Evolutionary conservation across 495 filamentous ascomycete species (phyloP).

Genomic region (Daldinia decipiens): DNA sequence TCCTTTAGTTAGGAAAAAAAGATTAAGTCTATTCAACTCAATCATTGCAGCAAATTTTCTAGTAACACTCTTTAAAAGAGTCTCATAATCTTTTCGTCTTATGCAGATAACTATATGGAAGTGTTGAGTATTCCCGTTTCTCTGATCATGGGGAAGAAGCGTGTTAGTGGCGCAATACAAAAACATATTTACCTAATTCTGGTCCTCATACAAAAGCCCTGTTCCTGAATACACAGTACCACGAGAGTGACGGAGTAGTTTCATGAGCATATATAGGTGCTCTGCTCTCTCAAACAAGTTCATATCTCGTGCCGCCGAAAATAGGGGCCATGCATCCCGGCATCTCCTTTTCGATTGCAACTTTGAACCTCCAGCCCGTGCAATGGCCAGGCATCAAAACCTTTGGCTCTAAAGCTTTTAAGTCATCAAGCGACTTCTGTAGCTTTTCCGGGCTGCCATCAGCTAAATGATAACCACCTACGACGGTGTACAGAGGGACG

Average conservation of each 20-base stretch:
- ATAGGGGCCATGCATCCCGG: slow-evolving; percentile 66
- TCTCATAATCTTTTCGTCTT: no score
- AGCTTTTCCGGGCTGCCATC: slow-evolving; percentile 58
- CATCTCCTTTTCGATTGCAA: slow-evolving; percentile 67
- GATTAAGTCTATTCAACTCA: no score
- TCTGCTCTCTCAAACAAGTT: slow-evolving; percentile 48
- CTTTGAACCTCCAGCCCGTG: slow-evolving; percentile 70
- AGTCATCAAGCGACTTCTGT: slow-evolving; percentile 59
- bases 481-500: slow-evolving; percentile 64
- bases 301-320: slow-evolving; percentile 64
- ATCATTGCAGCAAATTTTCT: no score
- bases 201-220: neutral
- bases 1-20: no score
- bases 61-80: no score
- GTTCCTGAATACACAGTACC: neutral
- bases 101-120: no score
- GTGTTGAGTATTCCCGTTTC: no score
- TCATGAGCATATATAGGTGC: no score
- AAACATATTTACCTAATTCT: neutral
- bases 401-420: slow-evolving; percentile 64
- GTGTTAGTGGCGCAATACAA: neutral
- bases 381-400: slow-evolving; percentile 69
- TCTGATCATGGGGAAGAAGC: neutral
- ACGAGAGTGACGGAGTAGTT: neutral
- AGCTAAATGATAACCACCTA: slow-evolving; percentile 71